phyloP scores from a whole-genome alignment of 2,329 filamentous ascomycete species.

The Metarhizium brunneum region DNA sequence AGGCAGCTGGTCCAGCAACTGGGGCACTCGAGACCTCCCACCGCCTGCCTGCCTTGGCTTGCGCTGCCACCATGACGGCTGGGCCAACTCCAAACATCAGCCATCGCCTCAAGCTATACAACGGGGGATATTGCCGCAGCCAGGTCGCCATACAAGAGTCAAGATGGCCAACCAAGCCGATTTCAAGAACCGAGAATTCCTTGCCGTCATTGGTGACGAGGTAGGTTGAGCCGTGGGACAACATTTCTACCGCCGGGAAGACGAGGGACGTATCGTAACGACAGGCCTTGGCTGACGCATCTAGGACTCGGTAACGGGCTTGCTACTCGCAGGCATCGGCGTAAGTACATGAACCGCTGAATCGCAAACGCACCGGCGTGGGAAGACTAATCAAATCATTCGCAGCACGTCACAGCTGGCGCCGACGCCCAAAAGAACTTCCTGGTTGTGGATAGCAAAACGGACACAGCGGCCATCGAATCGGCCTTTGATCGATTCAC shows the following conservation, averaged over 20 bases:
- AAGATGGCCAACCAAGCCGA: constrained; percentile 45
- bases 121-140: neutral
- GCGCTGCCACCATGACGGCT: constrained; percentile 2
- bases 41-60: constrained; percentile 3
- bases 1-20: no score
- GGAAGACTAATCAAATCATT: neutral
- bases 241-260: neutral
- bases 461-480: constrained; percentile 80
- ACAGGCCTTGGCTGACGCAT: constrained; percentile 15
- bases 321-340: constrained; percentile 90
- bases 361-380: neutral
- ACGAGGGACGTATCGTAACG: neutral
- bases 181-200: constrained; percentile 83
- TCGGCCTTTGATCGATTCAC: constrained; percentile 85
- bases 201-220: constrained; percentile 97
- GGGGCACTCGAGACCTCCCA: neutral
- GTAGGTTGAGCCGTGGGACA: constrained; percentile 33
- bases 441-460: constrained; percentile 91
- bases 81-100: neutral
- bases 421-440: constrained; percentile 96
- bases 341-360: constrained; percentile 40
- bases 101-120: neutral
- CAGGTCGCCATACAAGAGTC: constrained; percentile 4
- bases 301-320: constrained; percentile 90
- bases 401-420: constrained; percentile 78